Base-by-base conservation (phyloP, 305 asterid genomes). In the Fraxinus floribunda region DNA sequence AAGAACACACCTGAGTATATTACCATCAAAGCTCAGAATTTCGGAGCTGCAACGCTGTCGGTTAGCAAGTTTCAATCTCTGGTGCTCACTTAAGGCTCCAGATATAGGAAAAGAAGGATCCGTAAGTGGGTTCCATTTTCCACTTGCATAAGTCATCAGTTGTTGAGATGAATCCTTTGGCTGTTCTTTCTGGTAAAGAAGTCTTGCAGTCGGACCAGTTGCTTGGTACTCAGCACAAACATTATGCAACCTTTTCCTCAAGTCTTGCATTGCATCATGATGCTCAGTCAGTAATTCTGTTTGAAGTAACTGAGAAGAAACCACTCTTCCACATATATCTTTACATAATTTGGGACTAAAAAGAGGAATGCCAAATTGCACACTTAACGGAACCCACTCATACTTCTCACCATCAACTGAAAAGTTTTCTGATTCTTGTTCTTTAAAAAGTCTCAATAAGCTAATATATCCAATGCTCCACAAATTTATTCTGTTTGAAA, bases 71-170 rank as follows among this genome's bases (percentile, higher is more conserved):
- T 94, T 94, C 83, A 96, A 84, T 81, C 98, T 90, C 83, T 93
- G 99, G 85, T 91, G 93, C 85, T 93, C 99, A 82, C 94, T 89
- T 80, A 74, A 89, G 90, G 94, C 95, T 81, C 96, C 98, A 73
- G 98, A 91, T 71, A 96, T 96, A 62, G 99, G 99, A 88, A 98
- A 96, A 82, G 99, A 96, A 82, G 98, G 98, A 88, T 94, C 99
- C 46, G 89, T 87, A 35, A 85, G 93, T 11, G 99, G 98, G 83
- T 93, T 96, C 99, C 99, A 96, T 89, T 91, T 91, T 82, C 98
- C 97, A 89, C 99, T 94, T 32, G 98, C 99, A 94, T 96, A 96
- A 84, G 89, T 92, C 95, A 93, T 90, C 38, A 92, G 91, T 72
- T 88, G 88, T 60, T 94, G 87, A 73, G 97, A 84, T 84, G 89